phyloP scores from a whole-genome alignment of 2,329 filamentous ascomycete genomes.

The Fusarium oligoseptatum region DNA sequence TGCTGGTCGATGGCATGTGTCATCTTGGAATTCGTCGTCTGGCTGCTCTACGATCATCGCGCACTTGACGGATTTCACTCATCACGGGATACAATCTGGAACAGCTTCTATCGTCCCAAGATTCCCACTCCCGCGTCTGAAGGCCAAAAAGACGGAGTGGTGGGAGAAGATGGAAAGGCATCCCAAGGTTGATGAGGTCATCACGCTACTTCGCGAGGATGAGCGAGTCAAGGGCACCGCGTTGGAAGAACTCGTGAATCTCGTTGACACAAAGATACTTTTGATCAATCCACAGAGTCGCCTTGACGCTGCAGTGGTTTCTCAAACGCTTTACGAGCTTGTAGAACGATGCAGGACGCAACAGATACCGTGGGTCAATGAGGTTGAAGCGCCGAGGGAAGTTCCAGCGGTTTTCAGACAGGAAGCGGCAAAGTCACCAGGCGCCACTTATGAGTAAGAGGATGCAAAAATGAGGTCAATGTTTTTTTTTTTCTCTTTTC shows the following conservation, averaged over 20 bases:
- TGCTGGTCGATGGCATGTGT: background rate
- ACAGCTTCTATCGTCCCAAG: background rate
- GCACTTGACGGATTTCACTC: background rate
- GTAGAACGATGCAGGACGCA: too few relatives aligned
- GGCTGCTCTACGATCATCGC: background rate
- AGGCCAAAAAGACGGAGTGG: background rate
- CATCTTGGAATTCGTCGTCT: background rate
- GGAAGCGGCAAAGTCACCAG: too few relatives aligned
- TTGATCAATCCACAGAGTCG: background rate
- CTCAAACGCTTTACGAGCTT: too few relatives aligned
- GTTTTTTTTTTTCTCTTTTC: too few relatives aligned
- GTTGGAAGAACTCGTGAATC: background rate
- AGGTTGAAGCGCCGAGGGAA: too few relatives aligned
- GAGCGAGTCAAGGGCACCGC: background rate
- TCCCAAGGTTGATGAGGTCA: background rate
- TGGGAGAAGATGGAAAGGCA: background rate
- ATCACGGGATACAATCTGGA: background rate
- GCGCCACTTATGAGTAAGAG: too few relatives aligned
- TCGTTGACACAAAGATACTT: background rate
- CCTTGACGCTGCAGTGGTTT: background rate
- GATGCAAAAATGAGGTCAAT: too few relatives aligned
- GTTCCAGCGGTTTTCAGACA: too few relatives aligned
- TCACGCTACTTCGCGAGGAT: background rate
- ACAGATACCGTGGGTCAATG: too few relatives aligned
- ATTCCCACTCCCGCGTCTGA: background rate